Base-by-base conservation (phyloP, 2,329 filamentous ascomycete species). In the Didymella sp. region DNA sequence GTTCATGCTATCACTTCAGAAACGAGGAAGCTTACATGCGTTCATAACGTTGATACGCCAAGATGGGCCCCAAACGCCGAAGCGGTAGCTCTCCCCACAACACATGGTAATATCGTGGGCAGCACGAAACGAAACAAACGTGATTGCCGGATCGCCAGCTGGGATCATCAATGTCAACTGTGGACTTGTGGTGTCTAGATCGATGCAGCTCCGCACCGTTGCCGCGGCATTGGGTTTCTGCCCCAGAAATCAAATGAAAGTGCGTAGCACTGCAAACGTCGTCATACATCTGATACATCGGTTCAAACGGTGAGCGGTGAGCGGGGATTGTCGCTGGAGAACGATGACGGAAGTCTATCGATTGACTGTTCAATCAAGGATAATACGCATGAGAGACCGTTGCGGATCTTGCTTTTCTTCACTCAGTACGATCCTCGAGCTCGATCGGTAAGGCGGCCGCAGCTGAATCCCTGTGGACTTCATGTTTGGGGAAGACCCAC, bases 31-130 rank as follows among this genome's bases (percentile, higher is more conserved):
- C 33, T 30, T 27, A 22, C 21, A 17, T 28, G 22, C 17, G 13
- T 38, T 56, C 53, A 51, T 56, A 35, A 47, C 35, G 41, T 47
- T 51, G 53, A 56, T 28, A 51, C 53, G 48, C 54, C 54, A 51
- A 46, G 35, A 46, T 12, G 12, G 8, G 13, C n/a, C 28, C 21
- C 41, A 51, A 42, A 28, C 38, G 35, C 37, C 22, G 6, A 38
- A 56, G 53, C 46, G 46, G 28, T 4, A 46, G 40, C 28, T 6
- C 38, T 24, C 47, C 28, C 53, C 53, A 47, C 47, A 37, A 30
- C n/a, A 30, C 21, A 41, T 43, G 30, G 28, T 31, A 30, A 35
- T 7, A 5, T 33, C 4, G 15, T 15, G 24, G 21, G 24, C 31
- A 31, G 43, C 28, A 27, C 48, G 37, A 51, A 51, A 51, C 48